Conservation (phyloP, 2,329 filamentous ascomycete species). For the Cladophialophora carrionii region DNA sequence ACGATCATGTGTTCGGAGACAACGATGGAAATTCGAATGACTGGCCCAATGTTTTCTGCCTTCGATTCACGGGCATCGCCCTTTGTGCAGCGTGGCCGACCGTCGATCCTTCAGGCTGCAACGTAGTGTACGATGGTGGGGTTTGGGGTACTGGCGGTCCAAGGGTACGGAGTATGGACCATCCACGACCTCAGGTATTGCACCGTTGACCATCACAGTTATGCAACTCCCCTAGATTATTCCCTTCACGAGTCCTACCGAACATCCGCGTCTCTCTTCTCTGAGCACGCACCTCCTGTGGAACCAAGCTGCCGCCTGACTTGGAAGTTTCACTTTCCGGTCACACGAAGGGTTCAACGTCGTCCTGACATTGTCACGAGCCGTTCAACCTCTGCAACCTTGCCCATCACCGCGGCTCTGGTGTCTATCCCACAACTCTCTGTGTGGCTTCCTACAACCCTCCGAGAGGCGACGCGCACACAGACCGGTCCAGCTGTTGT, state of each 20-base stretch:
- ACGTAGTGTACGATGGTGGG: not conserved
- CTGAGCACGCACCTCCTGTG: not conserved
- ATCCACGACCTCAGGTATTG: no score
- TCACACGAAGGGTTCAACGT: constrained; percentile 2
- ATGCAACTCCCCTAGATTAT: not conserved
- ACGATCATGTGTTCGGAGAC: no score
- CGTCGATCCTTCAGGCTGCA: no score
- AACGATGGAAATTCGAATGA: no score
- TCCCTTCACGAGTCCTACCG: not conserved
- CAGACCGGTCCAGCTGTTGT: not conserved
- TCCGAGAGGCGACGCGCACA: not conserved
- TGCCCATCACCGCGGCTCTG: not conserved
- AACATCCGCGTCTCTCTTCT: not conserved
- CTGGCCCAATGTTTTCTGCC: no score
- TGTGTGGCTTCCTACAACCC: not conserved
- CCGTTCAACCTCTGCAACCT: not conserved
- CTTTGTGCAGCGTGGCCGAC: no score
- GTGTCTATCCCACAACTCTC: not conserved
- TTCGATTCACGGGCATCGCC: no score
- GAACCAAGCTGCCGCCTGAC: not conserved
- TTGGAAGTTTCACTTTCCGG: not conserved
- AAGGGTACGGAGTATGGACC: not conserved
- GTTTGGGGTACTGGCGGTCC: not conserved
- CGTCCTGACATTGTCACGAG: not conserved
- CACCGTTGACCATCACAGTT: not conserved